Evolutionary conservation across 805 yeast genomes (phyloP).

Genomic region (Candida multigemmis): DNA sequence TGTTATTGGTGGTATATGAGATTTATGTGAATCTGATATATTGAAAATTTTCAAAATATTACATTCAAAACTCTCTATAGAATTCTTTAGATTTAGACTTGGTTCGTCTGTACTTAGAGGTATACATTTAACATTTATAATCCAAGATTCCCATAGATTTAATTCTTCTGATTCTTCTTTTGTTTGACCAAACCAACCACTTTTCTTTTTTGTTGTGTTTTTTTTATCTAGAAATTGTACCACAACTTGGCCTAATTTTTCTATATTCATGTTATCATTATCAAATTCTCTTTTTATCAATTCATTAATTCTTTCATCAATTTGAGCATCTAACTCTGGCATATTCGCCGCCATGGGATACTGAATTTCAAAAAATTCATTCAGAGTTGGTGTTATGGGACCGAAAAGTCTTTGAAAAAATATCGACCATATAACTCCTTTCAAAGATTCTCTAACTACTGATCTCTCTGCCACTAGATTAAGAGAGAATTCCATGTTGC

Average conservation of each 20-base stretch:
- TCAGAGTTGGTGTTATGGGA: slow-evolving; percentile 43
- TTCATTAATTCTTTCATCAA: slow-evolving; percentile 25
- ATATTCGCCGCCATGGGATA: slow-evolving; percentile 43
- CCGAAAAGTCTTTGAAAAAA: slow-evolving; percentile 67
- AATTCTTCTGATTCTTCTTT: slow-evolving; percentile 24
- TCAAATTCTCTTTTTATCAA: slow-evolving; percentile 20
- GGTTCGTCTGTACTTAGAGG: slow-evolving; percentile 11
- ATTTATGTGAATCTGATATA: slow-evolving; percentile 46
- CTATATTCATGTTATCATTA: slow-evolving; percentile 2
- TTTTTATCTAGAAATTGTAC: slow-evolving; percentile 32
- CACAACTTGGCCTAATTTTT: slow-evolving; percentile 18
- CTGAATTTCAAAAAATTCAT: slow-evolving; percentile 49
- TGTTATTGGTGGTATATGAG: slow-evolving; percentile 68
- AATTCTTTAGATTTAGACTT: slow-evolving; percentile 17
- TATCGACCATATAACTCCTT: slow-evolving; percentile 55
- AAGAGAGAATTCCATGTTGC: slow-evolving; percentile 36
- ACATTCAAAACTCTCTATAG: slow-evolving; percentile 28
- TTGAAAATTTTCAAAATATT: slow-evolving; percentile 39
- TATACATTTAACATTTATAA: slow-evolving; percentile 38
- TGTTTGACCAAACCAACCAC: slow-evolving; percentile 47
- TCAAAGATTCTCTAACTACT: slow-evolving; percentile 44
- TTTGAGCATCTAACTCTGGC: slow-evolving; percentile 40
- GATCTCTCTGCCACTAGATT: slow-evolving; percentile 43
- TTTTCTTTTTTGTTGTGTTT: slow-evolving; percentile 28
- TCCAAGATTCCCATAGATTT: slow-evolving; percentile 67